Percentiles rank a stretch among this genome's conserved stretches.
Evolutionary conservation across 208 protist species (phyloP).

Genomic region (Trypanosomatidae sp.): DNA sequence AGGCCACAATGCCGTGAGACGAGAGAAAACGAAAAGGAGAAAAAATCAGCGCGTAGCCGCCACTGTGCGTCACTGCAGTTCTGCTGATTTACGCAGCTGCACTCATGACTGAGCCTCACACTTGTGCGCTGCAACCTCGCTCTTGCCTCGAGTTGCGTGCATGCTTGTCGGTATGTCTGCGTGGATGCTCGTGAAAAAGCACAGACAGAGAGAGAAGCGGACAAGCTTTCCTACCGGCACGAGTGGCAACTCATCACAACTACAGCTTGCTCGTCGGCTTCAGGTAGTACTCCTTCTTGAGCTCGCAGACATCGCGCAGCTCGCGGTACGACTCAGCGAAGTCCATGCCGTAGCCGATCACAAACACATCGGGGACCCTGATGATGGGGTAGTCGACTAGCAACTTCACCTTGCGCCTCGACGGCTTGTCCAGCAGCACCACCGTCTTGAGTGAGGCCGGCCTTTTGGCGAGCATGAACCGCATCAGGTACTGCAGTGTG

Average conservation of each 20-base stretch:
- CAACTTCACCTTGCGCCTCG: slow-evolving; percentile 47
- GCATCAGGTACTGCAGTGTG: slow-evolving; percentile 75
- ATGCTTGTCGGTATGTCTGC: neutral
- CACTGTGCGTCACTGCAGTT: neutral
- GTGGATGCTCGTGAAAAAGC: neutral
- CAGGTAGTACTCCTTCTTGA: slow-evolving; percentile 67
- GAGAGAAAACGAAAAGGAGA: neutral
- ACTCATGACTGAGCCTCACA: neutral
- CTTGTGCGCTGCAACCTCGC: neutral
- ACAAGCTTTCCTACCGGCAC: neutral
- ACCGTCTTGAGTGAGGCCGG: slow-evolving; percentile 82
- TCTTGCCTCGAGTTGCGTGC: neutral
- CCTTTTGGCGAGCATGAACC: slow-evolving; percentile 48
- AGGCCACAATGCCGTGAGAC: neutral
- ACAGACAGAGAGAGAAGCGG: neutral
- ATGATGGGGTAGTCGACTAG: slow-evolving; percentile 73
- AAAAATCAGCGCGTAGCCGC: neutral
- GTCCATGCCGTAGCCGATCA: slow-evolving; percentile 93
- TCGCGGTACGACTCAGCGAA: slow-evolving; percentile 82
- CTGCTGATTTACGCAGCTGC: neutral
- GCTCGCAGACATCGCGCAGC: slow-evolving; percentile 74
- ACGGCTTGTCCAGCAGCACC: slow-evolving; percentile 86
- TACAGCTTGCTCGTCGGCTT: slow-evolving; percentile 37
- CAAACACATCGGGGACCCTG: slow-evolving; percentile 67
- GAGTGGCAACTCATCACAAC: neutral